Percentiles rank a stretch among this genome's conserved stretches.
phyloP scores from a whole-genome alignment of 257 asterid genomes.

The Craterostigma plantagineum region DNA sequence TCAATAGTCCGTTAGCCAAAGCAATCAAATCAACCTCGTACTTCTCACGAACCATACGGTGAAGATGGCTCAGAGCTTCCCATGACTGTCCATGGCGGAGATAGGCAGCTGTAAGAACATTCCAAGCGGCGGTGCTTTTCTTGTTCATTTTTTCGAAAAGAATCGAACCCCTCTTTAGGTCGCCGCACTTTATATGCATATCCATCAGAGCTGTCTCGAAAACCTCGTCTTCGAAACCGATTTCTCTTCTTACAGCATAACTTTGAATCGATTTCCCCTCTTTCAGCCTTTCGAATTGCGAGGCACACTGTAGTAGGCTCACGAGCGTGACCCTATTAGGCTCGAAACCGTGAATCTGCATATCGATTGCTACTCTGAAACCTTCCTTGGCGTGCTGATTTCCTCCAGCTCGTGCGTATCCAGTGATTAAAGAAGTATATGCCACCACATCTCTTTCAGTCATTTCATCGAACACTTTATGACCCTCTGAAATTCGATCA shows the following conservation, averaged over 20 bases:
- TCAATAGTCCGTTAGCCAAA: constrained; percentile 27
- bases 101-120: constrained; percentile 31
- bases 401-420: constrained; percentile 22
- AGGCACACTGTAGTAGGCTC: constrained; percentile 40
- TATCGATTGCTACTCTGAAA: constrained; percentile 19
- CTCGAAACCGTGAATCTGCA: constrained; percentile 35
- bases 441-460: constrained; percentile 33
- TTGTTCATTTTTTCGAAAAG: constrained; percentile 14
- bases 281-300: constrained; percentile 13
- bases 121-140: constrained; percentile 26
- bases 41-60: constrained; percentile 16
- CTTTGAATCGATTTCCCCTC: constrained; percentile 41
- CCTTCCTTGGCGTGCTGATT: constrained; percentile 13
- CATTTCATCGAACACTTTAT: constrained; percentile 45
- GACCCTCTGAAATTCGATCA: constrained; percentile 22
- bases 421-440: constrained; percentile 36
- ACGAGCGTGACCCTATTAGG: constrained; percentile 51
- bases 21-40: constrained; percentile 27
- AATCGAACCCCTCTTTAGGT: constrained; percentile 13
- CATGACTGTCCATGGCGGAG: constrained; percentile 19
- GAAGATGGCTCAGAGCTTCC: constrained; percentile 21
- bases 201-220: constrained; percentile 36
- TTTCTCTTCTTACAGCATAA: constrained; percentile 33
- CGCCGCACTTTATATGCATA: constrained; percentile 36
- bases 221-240: constrained; percentile 27